Base-by-base conservation (phyloP, 495 filamentous ascomycete genomes). In the Penicillium paxilli region DNA sequence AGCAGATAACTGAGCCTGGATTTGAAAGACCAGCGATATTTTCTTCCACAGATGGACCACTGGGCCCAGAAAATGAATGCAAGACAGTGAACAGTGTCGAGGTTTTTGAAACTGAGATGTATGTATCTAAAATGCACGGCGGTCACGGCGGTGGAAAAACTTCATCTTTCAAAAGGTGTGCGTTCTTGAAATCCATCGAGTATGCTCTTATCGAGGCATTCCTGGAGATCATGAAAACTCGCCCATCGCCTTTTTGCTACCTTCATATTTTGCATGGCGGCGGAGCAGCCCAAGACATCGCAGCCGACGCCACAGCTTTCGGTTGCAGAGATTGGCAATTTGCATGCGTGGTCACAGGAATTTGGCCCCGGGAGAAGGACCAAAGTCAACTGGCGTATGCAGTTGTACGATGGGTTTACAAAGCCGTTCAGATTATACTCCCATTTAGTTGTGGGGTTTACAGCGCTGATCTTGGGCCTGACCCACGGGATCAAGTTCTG, bases 301-400 rank as follows among this genome's bases (percentile, higher is more conserved):
- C 67, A 12, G 54, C 72, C 23, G 64, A 80, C 63, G 71, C 71
- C 52, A 80, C 77, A 63, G 83, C 83, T 55, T 87, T 86, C 51
- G 83, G 84, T 47, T 85, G 77, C 70, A 77, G 83, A 71, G 74
- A 81, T 65, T 87, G 83, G 83, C 74, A 80, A 45, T 86, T 79
- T 73, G 83, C 84, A 50, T 86, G 83, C 51, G 80, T 86, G 20
- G 53, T 87, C 49, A 86, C 83, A n/a, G 81, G 82, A 35, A 77
- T 86, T 60, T 87, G 83, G 83, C 64, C 67, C 20, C 77, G 81
- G 47, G 70, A 81, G 14, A 67, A 83, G 70, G 81, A 85, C 68
- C 72, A 67, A 49, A 76, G 73, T n/a, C 67, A 74, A 57, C 46
- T 59, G 14, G 69, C 78, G 60, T 72, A 32, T 62, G 62, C 67